A percentile compares a stretch with the other conserved stretches of the same genome.
Conservation (phyloP, 331 rosid genomes). For the Spiraea crenata region DNA sequence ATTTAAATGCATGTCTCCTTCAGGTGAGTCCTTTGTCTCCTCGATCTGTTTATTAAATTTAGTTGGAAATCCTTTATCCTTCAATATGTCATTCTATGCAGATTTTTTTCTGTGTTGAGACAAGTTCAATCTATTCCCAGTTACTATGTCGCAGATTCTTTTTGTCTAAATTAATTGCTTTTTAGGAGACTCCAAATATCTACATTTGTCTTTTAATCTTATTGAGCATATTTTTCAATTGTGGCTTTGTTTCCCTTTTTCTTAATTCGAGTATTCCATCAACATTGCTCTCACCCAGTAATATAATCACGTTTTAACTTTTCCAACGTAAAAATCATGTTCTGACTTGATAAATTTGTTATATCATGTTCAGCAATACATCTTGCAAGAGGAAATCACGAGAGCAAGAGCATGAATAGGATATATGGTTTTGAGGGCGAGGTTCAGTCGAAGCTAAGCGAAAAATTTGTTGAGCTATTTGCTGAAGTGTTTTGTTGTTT, state of each 20-base stretch:
- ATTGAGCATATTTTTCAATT: background rate
- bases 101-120: background rate
- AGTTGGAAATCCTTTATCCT: background rate
- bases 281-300: background rate
- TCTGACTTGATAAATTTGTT: conserved; percentile 18
- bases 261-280: too few relatives aligned
- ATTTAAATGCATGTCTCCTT: conserved; percentile 95
- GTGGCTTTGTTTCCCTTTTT: background rate
- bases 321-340: background rate
- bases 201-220: background rate
- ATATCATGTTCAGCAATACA: conserved; percentile 67
- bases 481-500: conserved; percentile 94
- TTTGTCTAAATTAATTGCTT: background rate
- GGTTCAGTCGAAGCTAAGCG: conserved; percentile 84
- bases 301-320: background rate
- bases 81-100: background rate
- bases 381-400: conserved; percentile 96
- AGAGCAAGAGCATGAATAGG: conserved; percentile 99
- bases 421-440: conserved; percentile 99
- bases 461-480: conserved; percentile 88
- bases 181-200: background rate
- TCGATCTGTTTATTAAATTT: background rate
- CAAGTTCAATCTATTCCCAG: background rate
- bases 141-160: background rate
- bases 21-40: conserved; percentile 51